Base-by-base conservation (phyloP, 129 eudicot genomes). In the Calendula officinalis region DNA sequence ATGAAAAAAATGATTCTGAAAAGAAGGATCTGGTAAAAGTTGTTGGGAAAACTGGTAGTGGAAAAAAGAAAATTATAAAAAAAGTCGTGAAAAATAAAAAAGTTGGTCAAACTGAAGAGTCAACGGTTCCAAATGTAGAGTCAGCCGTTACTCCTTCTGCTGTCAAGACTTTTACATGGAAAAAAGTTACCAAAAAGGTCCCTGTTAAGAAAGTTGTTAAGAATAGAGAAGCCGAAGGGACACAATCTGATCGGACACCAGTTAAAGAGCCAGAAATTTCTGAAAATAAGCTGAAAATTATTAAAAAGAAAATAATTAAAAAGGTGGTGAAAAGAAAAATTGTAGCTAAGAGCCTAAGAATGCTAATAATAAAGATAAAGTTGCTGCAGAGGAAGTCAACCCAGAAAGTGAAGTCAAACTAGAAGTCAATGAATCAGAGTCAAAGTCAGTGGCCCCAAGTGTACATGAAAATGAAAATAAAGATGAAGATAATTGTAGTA, bases 21-120 rank as follows among this genome's bases (percentile, higher is more conserved):
- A 69, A 82, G 54, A 66, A n/a, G n/a, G n/a, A n/a, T n/a, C n/a
- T n/a, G n/a, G n/a, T n/a, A n/a, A n/a, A n/a, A n/a, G n/a, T n/a
- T n/a, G n/a, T n/a, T n/a, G n/a, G n/a, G n/a, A n/a, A 51, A 62
- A 72, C 79, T 47, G 77, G 57, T 69, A 41, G 70, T 65, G 97
- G 80, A 30, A 90, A 86, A 68, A 90, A 86, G 91, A 90, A 80
- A 68, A 78, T 82, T 52, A 67, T 88, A 58, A 74, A 79, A 83
- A 78, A 83, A 84, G 78, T 88, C 69, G 81, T 91, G 55, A 91
- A 83, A 80, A n/a, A n/a, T n/a, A 82, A 74, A 74, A 88, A 78
- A 68, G 95, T 77, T n/a, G n/a, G n/a, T n/a, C n/a, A n/a, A n/a
- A n/a, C n/a, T n/a, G n/a, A n/a, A n/a, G n/a, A n/a, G n/a, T n/a